These are phyloP conservation scores for Beta lomatogona DNA, from an alignment of 179 eudicot genomes.

Conservation along the genomic window DNA sequence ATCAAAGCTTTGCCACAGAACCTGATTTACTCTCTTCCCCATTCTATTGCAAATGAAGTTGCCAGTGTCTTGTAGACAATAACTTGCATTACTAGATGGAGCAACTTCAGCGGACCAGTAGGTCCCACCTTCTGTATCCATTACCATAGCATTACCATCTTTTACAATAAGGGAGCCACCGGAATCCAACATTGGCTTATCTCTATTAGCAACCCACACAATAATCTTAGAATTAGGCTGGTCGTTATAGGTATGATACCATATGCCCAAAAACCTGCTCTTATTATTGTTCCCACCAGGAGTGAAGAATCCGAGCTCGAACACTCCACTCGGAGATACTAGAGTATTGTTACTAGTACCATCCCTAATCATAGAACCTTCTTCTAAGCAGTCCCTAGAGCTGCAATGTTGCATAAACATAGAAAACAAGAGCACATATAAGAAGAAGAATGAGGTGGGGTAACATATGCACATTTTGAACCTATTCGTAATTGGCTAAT, in stretches of 20 bases:
- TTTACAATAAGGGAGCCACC: slow-evolving; percentile 14
- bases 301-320: slow-evolving; percentile 36
- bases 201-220: slow-evolving; percentile 39
- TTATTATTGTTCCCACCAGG: slow-evolving; percentile 17
- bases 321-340: slow-evolving; percentile 7
- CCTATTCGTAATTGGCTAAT: background rate
- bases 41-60: background rate
- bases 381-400: background rate
- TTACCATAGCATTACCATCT: background rate
- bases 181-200: slow-evolving; percentile 12
- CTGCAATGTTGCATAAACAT: background rate
- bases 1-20: slow-evolving; percentile 30
- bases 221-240: slow-evolving; percentile 16
- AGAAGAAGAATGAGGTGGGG: slow-evolving; percentile 2
- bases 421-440: slow-evolving; percentile 10
- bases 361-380: background rate
- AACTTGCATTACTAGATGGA: background rate
- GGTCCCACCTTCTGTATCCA: background rate
- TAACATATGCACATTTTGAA: background rate
- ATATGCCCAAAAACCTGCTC: slow-evolving; percentile 31
- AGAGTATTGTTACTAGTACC: background rate
- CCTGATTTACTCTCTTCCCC: background rate
- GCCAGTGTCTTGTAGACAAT: slow-evolving; percentile 21
- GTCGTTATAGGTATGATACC: slow-evolving; percentile 9
- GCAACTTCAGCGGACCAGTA: slow-evolving; percentile 22